These are phyloP conservation scores for Alternaria triticimaculans DNA, from an alignment of 2,329 filamentous ascomycete genomes.

Conservation along the genomic window DNA sequence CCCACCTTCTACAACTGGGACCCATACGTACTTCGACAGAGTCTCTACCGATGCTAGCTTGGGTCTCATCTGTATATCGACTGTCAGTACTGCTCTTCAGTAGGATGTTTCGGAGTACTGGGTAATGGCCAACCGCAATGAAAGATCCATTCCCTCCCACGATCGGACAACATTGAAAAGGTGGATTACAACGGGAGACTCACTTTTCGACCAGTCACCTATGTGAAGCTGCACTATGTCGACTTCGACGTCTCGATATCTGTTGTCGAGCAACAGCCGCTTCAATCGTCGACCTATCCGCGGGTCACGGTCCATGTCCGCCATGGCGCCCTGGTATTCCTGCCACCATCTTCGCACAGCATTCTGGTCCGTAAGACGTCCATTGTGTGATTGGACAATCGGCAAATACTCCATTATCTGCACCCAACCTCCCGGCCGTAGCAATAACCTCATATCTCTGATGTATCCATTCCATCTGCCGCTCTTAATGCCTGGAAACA, in stretches of 20 bases:
- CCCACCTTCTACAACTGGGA: neutral
- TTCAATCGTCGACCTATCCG: constrained; percentile 41
- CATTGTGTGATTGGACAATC: constrained; percentile 85
- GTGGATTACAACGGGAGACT: neutral
- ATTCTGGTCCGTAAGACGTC: constrained; percentile 67
- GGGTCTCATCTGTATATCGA: constrained; percentile 33
- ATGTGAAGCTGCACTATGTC: constrained; percentile 44
- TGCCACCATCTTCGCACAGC: constrained; percentile 47
- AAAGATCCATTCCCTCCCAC: neutral
- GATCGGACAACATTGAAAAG: neutral
- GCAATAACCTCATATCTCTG: constrained; percentile 73
- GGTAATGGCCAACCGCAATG: neutral
- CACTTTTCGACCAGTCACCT: constrained; percentile 48
- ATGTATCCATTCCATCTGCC: constrained; percentile 78
- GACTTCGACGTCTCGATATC: constrained; percentile 40
- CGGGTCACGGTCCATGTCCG: constrained; percentile 41
- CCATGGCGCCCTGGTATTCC: constrained; percentile 45
- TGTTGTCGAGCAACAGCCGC: constrained; percentile 37
- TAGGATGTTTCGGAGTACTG: neutral
- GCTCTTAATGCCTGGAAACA: constrained; percentile 74
- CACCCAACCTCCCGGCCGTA: constrained; percentile 81
- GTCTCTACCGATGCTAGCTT: constrained; percentile 39
- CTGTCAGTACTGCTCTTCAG: constrained; percentile 3
- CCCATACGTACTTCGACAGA: constrained; percentile 15
- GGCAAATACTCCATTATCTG: constrained; percentile 90